These are phyloP conservation scores for Phytopythium mirpurense DNA, from an alignment of 352 stramenopile species.

Conservation along the genomic window DNA sequence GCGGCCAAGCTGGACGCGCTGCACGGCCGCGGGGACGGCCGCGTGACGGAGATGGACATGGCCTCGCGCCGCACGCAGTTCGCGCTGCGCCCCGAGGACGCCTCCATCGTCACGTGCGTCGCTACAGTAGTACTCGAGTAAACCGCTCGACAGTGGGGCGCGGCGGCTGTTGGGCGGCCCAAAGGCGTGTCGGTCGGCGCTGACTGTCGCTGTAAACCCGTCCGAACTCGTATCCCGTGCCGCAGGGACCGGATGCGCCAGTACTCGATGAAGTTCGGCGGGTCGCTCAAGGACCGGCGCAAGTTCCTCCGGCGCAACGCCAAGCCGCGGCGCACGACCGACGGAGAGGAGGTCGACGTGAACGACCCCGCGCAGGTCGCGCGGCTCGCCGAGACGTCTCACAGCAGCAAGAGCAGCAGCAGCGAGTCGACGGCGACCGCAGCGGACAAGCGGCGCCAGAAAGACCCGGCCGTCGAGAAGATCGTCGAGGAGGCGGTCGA, in stretches of 20 bases:
- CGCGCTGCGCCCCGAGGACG: conserved; percentile 49
- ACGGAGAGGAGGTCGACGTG: conserved; percentile 17
- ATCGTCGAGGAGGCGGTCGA: conserved; percentile 55
- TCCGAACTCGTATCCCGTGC: neutral
- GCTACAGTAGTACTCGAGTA: too few relatives aligned
- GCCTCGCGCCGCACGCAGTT: conserved; percentile 68
- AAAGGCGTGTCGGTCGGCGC: too few relatives aligned
- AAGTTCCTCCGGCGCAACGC: conserved; percentile 61
- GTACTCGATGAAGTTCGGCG: conserved; percentile 71
- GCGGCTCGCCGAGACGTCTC: conserved; percentile 3
- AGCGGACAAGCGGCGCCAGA: conserved; percentile 11
- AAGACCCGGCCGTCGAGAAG: conserved; percentile 22
- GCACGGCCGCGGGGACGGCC: conserved; percentile 44
- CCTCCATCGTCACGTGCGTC: conserved; percentile 67
- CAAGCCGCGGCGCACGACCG: conserved; percentile 14
- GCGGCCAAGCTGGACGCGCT: conserved; percentile 64
- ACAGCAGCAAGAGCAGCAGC: conserved; percentile 8
- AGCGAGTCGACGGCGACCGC: conserved; percentile 11
- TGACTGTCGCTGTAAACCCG: too few relatives aligned
- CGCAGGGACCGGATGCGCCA: conserved; percentile 60
- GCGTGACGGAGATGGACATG: conserved; percentile 37
- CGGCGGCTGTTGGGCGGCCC: too few relatives aligned
- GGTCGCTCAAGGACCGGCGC: conserved; percentile 51
- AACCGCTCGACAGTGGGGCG: too few relatives aligned
- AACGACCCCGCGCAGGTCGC: conserved; percentile 25